These are phyloP conservation scores for Eutrema japonicum DNA, from an alignment of 345 rosid genomes.

Conservation along the genomic window DNA sequence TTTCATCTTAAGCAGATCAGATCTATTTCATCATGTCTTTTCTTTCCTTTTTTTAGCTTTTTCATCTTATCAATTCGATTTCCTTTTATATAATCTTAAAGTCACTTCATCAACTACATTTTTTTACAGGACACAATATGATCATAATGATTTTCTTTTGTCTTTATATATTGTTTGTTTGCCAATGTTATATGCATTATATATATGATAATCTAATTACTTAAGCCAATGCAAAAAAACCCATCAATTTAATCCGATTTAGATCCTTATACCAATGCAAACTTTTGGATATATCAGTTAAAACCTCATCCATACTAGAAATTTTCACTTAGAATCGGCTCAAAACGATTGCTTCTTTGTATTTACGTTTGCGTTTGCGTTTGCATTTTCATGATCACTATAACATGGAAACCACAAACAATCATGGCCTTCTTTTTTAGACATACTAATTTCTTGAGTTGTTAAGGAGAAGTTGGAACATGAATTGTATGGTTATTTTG, in stretches of 20 bases:
- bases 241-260: background rate
- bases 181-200: background rate
- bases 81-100: constrained; percentile 13
- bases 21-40: constrained; percentile 36
- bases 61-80: background rate
- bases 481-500: background rate
- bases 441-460: background rate
- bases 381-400: background rate
- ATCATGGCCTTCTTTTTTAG: background rate
- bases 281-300: background rate
- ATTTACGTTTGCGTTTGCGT: background rate
- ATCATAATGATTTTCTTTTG: background rate
- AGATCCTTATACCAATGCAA: background rate
- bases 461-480: background rate
- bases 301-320: background rate
- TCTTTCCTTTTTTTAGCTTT: constrained; percentile 40
- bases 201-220: background rate
- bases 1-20: constrained; percentile 45
- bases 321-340: background rate
- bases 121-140: background rate
- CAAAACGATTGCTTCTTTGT: background rate
- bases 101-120: constrained; percentile 5
- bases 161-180: background rate
- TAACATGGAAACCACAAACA: background rate
- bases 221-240: background rate